Conservation (phyloP, 257 asterid genomes). For the Solanum piurae region DNA sequence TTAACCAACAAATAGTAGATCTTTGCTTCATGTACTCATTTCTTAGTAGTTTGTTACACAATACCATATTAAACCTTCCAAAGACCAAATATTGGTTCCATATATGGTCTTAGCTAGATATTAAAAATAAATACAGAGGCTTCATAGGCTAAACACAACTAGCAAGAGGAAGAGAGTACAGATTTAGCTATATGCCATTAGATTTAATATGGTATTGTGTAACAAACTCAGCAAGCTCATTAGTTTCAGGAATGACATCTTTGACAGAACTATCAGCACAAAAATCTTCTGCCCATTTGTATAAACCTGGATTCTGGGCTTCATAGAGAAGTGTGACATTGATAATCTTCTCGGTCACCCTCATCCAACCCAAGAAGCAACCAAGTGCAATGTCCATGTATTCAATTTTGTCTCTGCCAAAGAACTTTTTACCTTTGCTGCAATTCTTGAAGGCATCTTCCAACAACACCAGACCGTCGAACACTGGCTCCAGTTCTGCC, state of each 20-base stretch:
- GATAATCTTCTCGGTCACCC: constrained; percentile 13
- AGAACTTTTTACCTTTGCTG: constrained; percentile 41
- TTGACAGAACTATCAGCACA: constrained; percentile 22
- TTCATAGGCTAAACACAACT: not conserved
- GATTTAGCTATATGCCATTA: not conserved
- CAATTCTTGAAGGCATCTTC: constrained; percentile 41
- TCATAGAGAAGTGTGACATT: constrained; percentile 28
- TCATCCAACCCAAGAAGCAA: constrained; percentile 31
- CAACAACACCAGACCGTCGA: constrained; percentile 25
- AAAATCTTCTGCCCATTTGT: constrained; percentile 32
- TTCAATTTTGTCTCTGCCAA: constrained; percentile 45
- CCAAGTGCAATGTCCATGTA: constrained; percentile 48
- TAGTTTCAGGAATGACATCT: constrained; percentile 36
- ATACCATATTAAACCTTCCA: too few relatives aligned
- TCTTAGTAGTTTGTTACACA: too few relatives aligned
- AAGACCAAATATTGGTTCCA: too few relatives aligned
- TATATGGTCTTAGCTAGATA: not conserved
- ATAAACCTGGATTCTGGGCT: constrained; percentile 29
- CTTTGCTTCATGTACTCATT: too few relatives aligned
- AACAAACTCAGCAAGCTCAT: constrained; percentile 13
- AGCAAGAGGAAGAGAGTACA: not conserved
- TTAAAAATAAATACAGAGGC: not conserved
- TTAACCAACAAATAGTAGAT: too few relatives aligned
- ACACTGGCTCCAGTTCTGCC: constrained; percentile 3
- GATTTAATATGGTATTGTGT: not conserved